Percentiles rank a stretch among this genome's conserved stretches.
Conservation (phyloP, 202 grass and related monocot species). For the Schoenoplectus tabernaemontani region DNA sequence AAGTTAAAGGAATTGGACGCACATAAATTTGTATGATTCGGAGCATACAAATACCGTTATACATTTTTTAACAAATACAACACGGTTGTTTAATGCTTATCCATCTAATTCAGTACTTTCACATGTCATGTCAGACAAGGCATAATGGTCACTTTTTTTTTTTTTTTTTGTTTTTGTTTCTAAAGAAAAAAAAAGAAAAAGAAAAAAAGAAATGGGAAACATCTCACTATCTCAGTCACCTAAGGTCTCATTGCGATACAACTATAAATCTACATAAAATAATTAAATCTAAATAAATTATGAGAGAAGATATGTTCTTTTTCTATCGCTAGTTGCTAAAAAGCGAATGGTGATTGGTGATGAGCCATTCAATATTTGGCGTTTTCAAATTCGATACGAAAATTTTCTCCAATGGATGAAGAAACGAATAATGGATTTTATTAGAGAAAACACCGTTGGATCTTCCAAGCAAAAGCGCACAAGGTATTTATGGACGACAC, state of each 20-base stretch:
- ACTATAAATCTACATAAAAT: neutral
- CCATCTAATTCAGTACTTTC: conserved; percentile 2
- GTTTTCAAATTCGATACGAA: neutral
- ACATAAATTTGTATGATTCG: neutral
- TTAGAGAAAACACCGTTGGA: neutral
- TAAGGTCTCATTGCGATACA: neutral
- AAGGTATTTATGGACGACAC: neutral
- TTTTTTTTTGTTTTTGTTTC: neutral
- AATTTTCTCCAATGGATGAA: neutral
- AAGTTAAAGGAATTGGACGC: neutral
- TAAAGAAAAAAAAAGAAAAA: neutral
- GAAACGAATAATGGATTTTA: neutral
- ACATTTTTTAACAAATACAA: neutral
- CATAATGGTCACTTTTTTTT: neutral
- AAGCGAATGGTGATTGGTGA: neutral
- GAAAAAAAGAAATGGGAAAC: neutral
- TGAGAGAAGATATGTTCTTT: neutral
- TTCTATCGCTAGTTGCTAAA: neutral
- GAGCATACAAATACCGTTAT: neutral
- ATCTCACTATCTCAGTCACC: neutral
- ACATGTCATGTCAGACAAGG: neutral
- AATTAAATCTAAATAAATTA: neutral
- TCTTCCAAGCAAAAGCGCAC: neutral
- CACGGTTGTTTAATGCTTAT: neutral
- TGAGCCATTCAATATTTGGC: neutral